A percentile compares a stretch with the other conserved stretches of the same genome.
Conservation (phyloP, 2,329 filamentous ascomycete species). For the Fusarium sp. region DNA sequence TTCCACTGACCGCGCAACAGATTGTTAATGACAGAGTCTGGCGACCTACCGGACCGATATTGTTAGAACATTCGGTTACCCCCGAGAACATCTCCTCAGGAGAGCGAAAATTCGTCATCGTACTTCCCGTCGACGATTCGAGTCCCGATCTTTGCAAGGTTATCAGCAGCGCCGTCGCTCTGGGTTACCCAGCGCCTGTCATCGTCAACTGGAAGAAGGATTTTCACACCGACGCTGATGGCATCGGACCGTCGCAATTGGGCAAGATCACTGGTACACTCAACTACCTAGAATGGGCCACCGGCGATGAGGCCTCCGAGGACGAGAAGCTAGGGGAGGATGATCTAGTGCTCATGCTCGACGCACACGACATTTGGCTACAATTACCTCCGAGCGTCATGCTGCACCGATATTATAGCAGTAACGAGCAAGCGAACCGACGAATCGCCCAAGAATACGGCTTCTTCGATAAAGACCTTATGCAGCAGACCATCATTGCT, state of each 20-base stretch:
- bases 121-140: constrained; percentile 48
- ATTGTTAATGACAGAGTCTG: constrained; percentile 42
- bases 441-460: constrained; percentile 39
- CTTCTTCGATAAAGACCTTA: constrained; percentile 35
- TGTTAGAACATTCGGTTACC: constrained; percentile 8
- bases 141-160: constrained; percentile 52
- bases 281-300: constrained; percentile 48
- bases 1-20: constrained; percentile 23
- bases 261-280: constrained; percentile 52
- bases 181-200: constrained; percentile 51
- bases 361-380: constrained; percentile 54
- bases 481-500: constrained; percentile 47
- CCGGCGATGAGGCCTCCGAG: constrained; percentile 23
- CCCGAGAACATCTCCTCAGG: constrained; percentile 31
- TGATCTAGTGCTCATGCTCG: constrained; percentile 51
- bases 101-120: constrained; percentile 45
- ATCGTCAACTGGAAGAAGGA: constrained; percentile 53
- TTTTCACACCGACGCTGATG: constrained; percentile 42
- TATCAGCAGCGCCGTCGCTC: constrained; percentile 47
- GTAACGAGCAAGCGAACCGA: constrained; percentile 44
- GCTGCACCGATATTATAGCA: constrained; percentile 47
- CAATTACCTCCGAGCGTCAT: constrained; percentile 52
- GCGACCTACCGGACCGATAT: constrained; percentile 28
- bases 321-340: constrained; percentile 45
- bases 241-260: constrained; percentile 49